Evolutionary conservation across 2,329 filamentous ascomycete genomes (phyloP).

Genomic region (Colletotrichum higginsianum): DNA sequence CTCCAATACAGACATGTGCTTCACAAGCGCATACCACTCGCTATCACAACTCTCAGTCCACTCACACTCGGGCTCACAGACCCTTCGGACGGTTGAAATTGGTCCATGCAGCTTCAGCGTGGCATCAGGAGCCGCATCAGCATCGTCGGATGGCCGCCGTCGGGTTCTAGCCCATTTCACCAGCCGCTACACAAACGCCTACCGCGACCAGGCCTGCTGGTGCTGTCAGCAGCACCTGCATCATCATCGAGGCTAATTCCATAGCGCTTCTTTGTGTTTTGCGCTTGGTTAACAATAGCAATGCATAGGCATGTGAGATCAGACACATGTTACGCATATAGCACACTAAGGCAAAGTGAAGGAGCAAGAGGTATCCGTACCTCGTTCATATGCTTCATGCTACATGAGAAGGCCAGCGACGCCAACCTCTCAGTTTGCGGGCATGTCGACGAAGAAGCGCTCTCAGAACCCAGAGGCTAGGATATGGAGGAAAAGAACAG

Average conservation of each 20-base stretch:
- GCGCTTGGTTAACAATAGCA: conserved; percentile 8
- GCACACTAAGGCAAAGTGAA: not conserved
- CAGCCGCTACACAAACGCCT: not conserved
- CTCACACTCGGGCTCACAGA: not conserved
- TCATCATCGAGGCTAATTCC: conserved; percentile 1
- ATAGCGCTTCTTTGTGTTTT: conserved; percentile 12
- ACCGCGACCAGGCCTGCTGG: conserved; percentile 26
- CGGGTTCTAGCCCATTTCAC: conserved; percentile 5
- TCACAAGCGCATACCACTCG: conserved; percentile 22
- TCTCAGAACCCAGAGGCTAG: not conserved
- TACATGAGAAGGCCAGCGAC: conserved; percentile 2
- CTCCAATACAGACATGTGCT: conserved; percentile 31
- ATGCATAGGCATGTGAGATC: conserved; percentile 10
- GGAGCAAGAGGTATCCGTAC: not conserved
- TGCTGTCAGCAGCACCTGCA: conserved; percentile 10
- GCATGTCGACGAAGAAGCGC: conserved; percentile 18
- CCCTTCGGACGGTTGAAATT: conserved; percentile 6
- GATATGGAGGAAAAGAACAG: not conserved
- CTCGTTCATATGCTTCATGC: conserved; percentile 9
- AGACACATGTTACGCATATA: conserved; percentile 16
- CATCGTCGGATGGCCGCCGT: conserved; percentile 16
- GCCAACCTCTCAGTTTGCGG: not conserved
- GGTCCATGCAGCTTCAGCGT: conserved; percentile 18
- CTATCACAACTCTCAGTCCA: not conserved
- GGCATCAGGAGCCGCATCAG: conserved; percentile 27